These are phyloP conservation scores for Cyamopsis tetragonoloba DNA, from an alignment of 306 rosid genomes.

Conservation along the genomic window DNA sequence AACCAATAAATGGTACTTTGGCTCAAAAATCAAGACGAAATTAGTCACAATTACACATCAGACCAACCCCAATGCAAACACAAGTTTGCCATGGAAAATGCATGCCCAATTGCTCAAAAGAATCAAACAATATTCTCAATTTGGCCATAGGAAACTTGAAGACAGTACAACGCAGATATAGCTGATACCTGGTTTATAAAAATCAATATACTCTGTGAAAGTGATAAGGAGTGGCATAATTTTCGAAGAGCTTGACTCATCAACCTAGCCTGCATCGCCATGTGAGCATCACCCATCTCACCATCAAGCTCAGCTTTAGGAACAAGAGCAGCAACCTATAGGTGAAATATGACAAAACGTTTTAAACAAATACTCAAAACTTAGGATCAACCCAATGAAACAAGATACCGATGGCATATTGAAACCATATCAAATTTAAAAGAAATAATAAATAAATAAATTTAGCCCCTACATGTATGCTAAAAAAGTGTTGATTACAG, in stretches of 20 bases:
- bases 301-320: constrained; percentile 96
- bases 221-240: constrained; percentile 83
- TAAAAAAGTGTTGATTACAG: neutral
- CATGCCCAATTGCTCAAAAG: neutral
- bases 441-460: neutral
- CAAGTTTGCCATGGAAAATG: neutral
- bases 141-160: neutral
- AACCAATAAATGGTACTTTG: neutral
- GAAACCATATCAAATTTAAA: neutral
- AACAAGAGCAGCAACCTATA: constrained; percentile 94
- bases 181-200: constrained; percentile 83
- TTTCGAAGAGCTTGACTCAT: constrained; percentile 97
- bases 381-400: constrained; percentile 5
- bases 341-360: constrained; percentile 21
- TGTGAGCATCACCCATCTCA: constrained; percentile 94
- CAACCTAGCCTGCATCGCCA: constrained; percentile 98
- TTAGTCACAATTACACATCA: neutral
- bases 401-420: neutral
- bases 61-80: neutral
- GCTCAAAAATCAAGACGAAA: neutral
- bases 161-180: constrained; percentile 9
- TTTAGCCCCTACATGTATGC: neutral
- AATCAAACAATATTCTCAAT: neutral
- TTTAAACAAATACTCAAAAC: neutral
- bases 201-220: constrained; percentile 65